Evolutionary conservation across 306 rosid genomes (phyloP), one percentile per base, ranked within the genome.

Genomic region (Crotalaria pallida): DNA sequence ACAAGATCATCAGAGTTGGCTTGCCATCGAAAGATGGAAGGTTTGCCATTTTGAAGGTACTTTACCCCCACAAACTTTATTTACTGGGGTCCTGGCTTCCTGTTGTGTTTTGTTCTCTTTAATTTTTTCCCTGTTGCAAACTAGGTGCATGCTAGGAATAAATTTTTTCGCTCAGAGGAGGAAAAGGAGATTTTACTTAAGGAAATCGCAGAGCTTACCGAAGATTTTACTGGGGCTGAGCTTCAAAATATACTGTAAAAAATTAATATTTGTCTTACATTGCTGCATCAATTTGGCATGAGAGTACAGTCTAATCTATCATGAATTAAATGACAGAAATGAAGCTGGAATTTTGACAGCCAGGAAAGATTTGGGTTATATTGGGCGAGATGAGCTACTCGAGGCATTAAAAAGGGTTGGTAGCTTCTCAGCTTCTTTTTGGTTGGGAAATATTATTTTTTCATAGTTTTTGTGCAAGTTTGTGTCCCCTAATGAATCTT

Each of bases 321-420:
- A 62, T 65, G 43, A 55, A 51, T 71, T 48, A 43, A 71, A 74
- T 83, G 74, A 67, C 97, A 93, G 98, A 85, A 93, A 93, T 50
- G 98, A 93, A 85, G 98, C 98, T 77, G 98, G 98, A 76, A 93
- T 93, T 79, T 89, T 93, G 89, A 93, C 98, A 38, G 97, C 98
- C 74, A 84, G 98, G 85, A 93, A 93, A 78, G 98, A 93, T 84
- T 77, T 88, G 67, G 98, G 90, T 75, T 84, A 77, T 84, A 93
- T 93, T 69, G 96, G 96, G 34, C 84, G 82, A 50, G 98, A 90
- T 49, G 98, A 93, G 82, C 83, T 90, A 65, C 92, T 85, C 65
- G 98, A 93, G 85, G 98, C 98, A 69, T 87, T 93, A 77, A 90
- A 93, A 80, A 85, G 98, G 94, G 98, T 93, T 19, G n/a, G 88